Base-by-base conservation (phyloP, 441 rosid species). In the Eutrema salsugineum region DNA sequence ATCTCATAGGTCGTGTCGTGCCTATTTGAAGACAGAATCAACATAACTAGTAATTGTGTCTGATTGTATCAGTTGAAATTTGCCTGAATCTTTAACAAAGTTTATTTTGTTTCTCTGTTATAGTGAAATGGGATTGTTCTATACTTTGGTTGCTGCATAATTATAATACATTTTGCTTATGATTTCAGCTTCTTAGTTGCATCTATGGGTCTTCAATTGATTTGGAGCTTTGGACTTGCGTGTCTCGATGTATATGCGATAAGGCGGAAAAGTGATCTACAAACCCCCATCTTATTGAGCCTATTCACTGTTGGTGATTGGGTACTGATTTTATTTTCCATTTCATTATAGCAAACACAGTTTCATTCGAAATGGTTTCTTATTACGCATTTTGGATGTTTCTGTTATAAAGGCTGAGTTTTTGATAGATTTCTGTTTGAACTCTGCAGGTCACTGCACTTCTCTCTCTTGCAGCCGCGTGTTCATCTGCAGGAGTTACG, bases 201-300 rank as follows among this genome's bases (percentile, higher is more conserved):
- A 46, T 72, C 81, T 0, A 77, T 77, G 81, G 77, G 81, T 54
- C 70, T 77, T 28, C 77, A 77, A 47, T 7, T 72, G 66, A 22
- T 77, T 4, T 77, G 81, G 81, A 77, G 81, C 70, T 66, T 71
- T 61, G 80, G 77, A 67, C 80, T 77, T 28, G 80, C 80, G 3
- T 71, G 77, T 66, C 70, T 77, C 20, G 80, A 77, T 4, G 70
- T 53, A 2, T 72, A 72, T 55, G 80, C 77, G 0, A 71, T 77
- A 16, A 72, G 70, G 15, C 11, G 54, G 24, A 67, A 40, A 59
- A 61, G 61, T 14, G 74, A 71, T 15, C 12, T 77, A 38, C 77
- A 63, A 20, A 77, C 66, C 19, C 77, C 80, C 7, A 46, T 77
- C 72, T 30, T 77, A 48, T 40, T 77, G 19, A 77, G 80, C 42